Conservation (phyloP, 2,329 filamentous ascomycete species). For the Trichoderma sp. region DNA sequence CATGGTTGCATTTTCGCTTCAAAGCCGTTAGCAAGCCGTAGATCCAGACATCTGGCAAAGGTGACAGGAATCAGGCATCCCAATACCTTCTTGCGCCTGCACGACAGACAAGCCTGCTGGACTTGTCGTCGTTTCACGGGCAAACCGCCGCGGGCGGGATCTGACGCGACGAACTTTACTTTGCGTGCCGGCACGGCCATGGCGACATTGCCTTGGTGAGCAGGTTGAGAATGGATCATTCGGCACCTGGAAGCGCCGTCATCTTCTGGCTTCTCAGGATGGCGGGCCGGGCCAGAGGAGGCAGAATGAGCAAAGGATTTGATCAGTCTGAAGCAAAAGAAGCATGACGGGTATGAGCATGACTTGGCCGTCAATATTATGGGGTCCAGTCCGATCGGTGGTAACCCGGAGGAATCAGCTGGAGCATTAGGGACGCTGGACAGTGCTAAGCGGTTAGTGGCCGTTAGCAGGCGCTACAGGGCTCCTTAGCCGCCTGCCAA, state of each 20-base stretch:
- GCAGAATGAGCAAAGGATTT: neutral
- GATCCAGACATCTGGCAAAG: neutral
- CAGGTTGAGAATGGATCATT: neutral
- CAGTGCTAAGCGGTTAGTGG: neutral
- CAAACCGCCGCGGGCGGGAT: conserved; percentile 47
- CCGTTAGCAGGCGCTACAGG: neutral
- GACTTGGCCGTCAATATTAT: neutral
- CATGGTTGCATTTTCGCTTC: conserved; percentile 46
- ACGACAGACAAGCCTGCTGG: conserved; percentile 54
- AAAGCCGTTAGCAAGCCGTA: neutral
- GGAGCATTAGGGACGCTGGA: neutral
- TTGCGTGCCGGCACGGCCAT: conserved; percentile 26
- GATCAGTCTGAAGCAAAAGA: neutral
- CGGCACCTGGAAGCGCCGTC: neutral
- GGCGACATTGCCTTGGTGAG: conserved; percentile 20
- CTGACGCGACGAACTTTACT: conserved; percentile 57
- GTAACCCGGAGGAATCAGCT: neutral
- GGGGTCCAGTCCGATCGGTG: neutral
- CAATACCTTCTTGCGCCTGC: conserved; percentile 52
- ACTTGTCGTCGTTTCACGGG: conserved; percentile 60
- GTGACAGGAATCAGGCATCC: neutral
- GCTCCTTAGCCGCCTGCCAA: neutral
- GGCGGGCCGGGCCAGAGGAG: neutral
- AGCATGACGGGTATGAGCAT: neutral
- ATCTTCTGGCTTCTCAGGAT: neutral